phyloP scores from a whole-genome alignment of 306 rosid genomes.

The Hylodesmum podocarpum region DNA sequence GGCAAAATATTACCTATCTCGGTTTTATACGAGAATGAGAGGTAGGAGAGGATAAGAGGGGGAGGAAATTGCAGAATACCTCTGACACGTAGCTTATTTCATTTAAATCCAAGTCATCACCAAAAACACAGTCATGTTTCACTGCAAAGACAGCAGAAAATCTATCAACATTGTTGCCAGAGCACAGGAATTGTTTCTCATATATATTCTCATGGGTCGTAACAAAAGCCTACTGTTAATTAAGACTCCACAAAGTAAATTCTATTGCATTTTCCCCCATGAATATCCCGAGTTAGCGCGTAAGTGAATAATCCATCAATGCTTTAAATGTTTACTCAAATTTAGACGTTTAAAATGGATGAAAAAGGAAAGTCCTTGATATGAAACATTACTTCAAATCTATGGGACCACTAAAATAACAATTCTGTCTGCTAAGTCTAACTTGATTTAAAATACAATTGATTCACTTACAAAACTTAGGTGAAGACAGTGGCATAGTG shows the following conservation, averaged over 20 bases:
- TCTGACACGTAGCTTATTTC: conserved; percentile 79
- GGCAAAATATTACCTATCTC: not conserved
- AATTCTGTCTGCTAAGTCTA: not conserved
- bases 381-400: not conserved
- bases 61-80: conserved; percentile 42
- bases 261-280: not conserved
- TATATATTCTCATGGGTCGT: not conserved
- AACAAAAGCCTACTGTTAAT: not conserved
- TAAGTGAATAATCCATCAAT: not conserved
- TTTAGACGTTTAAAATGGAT: not conserved
- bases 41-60: not conserved
- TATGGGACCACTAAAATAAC: not conserved
- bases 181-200: not conserved
- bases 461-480: not conserved
- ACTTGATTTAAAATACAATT: not conserved
- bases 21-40: conserved; percentile 12
- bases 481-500: not conserved
- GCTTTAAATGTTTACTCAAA: not conserved
- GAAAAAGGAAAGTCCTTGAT: not conserved
- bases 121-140: conserved; percentile 96
- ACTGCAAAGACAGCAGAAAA: conserved; percentile 53
- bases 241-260: not conserved
- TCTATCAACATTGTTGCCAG: conserved; percentile 15
- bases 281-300: not conserved
- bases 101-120: conserved; percentile 77